These are phyloP conservation scores for Annulohypoxylon maeteangense DNA, from an alignment of 495 filamentous ascomycete genomes.

Conservation along the genomic window DNA sequence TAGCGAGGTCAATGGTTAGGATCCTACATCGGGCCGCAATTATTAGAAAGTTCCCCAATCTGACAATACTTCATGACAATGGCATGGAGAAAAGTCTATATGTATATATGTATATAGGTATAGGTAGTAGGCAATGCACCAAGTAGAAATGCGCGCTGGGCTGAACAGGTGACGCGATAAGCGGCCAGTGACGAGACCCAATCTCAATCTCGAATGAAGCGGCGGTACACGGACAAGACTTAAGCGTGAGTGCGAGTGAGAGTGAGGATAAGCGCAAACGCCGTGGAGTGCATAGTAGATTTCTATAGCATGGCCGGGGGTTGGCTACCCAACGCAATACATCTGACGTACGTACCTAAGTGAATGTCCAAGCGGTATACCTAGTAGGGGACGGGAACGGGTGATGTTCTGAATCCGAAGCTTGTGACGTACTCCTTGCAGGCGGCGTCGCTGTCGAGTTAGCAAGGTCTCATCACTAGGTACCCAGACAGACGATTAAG, in stretches of 20 bases:
- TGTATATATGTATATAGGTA: conserved; percentile 3
- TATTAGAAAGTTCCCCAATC: conserved; percentile 24
- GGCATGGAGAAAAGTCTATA: not conserved
- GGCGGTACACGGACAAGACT: conserved; percentile 3
- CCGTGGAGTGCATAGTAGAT: not conserved
- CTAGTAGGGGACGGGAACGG: too few relatives aligned
- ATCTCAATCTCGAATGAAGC: conserved; percentile 2
- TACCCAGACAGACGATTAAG: conserved; percentile 17
- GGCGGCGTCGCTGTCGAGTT: conserved; percentile 21
- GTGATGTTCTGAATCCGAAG: conserved; percentile 37
- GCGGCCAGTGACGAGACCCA: conserved; percentile 30
- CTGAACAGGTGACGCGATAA: conserved; percentile 31
- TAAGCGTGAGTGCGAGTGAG: not conserved
- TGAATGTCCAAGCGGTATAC: conserved; percentile 36
- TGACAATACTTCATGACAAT: conserved; percentile 20
- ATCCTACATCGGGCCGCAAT: conserved; percentile 39
- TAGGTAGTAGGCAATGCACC: not conserved
- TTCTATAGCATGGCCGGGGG: not conserved
- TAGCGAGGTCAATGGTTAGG: conserved; percentile 11
- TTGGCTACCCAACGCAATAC: conserved; percentile 36
- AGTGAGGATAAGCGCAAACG: conserved; percentile 4
- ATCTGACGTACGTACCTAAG: conserved; percentile 27
- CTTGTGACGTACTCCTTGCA: conserved; percentile 39
- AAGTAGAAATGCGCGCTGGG: conserved; percentile 20
- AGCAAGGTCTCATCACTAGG: conserved; percentile 35